Evolutionary conservation across 2,329 filamentous ascomycete species (phyloP).

Genomic region (Fusarium pseudograminearum): DNA sequence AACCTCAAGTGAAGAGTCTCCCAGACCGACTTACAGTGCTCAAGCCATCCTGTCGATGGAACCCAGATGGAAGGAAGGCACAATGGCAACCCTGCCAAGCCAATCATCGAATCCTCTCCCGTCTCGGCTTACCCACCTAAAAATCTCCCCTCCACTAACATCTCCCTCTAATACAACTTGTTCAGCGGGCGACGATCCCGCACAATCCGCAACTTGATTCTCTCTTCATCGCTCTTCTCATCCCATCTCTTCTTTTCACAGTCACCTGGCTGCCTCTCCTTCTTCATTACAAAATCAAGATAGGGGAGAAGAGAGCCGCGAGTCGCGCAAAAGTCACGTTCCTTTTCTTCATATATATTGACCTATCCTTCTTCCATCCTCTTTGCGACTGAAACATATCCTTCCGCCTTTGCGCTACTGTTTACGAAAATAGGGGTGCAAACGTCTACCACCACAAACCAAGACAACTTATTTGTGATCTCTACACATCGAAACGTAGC

Average conservation of each 20-base stretch:
- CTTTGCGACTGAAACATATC: constrained; percentile 1
- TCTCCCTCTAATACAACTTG: constrained; percentile 36
- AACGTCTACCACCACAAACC: constrained; percentile 10
- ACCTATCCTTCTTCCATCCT: background rate
- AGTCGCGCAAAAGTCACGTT: constrained; percentile 2
- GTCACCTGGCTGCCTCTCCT: constrained; percentile 5
- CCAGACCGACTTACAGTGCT: constrained; percentile 1
- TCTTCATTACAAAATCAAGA: background rate
- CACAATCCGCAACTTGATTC: constrained; percentile 29
- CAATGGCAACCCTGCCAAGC: constrained; percentile 2
- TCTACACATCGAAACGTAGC: background rate
- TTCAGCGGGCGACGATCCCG: constrained; percentile 36
- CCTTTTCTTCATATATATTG: constrained; percentile 9
- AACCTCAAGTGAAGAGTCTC: background rate
- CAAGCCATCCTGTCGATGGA: background rate
- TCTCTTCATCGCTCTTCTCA: constrained; percentile 1
- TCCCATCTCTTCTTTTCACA: background rate
- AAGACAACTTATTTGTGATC: background rate
- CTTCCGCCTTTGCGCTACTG: background rate
- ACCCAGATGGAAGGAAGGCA: constrained; percentile 6
- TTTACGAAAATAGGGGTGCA: constrained; percentile 35
- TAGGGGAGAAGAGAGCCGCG: constrained; percentile 1
- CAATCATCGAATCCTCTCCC: constrained; percentile 25
- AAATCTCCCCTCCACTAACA: constrained; percentile 30
- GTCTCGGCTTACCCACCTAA: constrained; percentile 33